Evolutionary conservation across 768 basidiomycete genomes (phyloP).

Genomic region (Suillus clintonianus): DNA sequence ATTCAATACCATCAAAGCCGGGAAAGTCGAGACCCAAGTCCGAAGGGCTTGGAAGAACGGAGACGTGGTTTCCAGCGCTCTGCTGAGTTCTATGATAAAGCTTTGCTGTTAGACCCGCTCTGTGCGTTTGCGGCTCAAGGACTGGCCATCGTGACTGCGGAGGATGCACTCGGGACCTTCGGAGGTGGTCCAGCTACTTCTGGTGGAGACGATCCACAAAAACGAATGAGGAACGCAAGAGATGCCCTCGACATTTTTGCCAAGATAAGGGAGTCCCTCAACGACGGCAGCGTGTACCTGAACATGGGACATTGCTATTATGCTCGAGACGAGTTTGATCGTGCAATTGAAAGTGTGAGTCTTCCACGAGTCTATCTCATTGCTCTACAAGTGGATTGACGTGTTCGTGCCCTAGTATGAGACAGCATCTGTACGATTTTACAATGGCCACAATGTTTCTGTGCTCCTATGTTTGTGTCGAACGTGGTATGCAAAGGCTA

Average conservation of each 20-base stretch:
- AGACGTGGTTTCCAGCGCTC: constrained; percentile 75
- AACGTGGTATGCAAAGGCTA: constrained; percentile 93
- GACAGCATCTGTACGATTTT: constrained; percentile 82
- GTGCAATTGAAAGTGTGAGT: constrained; percentile 92
- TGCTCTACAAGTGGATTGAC: neutral
- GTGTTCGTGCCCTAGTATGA: constrained; percentile 65
- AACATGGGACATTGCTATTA: constrained; percentile 98
- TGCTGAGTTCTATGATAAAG: constrained; percentile 93
- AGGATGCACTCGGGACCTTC: constrained; percentile 79
- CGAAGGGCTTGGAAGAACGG: constrained; percentile 60
- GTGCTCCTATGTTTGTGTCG: constrained; percentile 85
- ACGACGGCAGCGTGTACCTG: constrained; percentile 83
- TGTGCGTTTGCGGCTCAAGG: constrained; percentile 96
- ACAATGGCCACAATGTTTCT: constrained; percentile 70
- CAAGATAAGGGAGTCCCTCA: constrained; percentile 85
- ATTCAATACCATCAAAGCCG: constrained; percentile 84
- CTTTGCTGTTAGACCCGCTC: constrained; percentile 76
- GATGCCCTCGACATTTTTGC: constrained; percentile 90
- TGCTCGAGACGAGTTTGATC: constrained; percentile 89
- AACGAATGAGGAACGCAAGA: constrained; percentile 70
- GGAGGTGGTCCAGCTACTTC: constrained; percentile 52
- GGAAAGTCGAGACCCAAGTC: constrained; percentile 70
- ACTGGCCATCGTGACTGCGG: constrained; percentile 90
- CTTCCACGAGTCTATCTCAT: neutral
- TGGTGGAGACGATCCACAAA: constrained; percentile 63